These are phyloP conservation scores for Bipolaris gigantea DNA, from an alignment of 2,329 filamentous ascomycete species.

Conservation along the genomic window DNA sequence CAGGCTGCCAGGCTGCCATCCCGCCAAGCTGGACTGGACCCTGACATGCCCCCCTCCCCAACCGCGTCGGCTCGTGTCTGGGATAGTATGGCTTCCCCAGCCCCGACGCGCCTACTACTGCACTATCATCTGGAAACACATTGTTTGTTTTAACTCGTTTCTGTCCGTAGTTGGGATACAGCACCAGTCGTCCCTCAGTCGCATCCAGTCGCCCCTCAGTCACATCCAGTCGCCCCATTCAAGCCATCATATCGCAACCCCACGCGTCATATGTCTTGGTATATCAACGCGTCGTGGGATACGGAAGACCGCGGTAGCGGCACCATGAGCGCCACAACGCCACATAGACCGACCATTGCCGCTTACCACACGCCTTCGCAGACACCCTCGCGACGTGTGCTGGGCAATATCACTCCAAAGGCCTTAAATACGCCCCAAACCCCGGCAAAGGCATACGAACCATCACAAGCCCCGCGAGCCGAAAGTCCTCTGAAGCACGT, in stretches of 20 bases:
- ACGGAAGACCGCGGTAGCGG: constrained; percentile 14
- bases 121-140: constrained; percentile 16
- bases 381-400: constrained; percentile 37
- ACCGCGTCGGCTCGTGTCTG: constrained; percentile 20
- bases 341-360: constrained; percentile 29
- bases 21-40: constrained; percentile 22
- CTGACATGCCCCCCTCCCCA: constrained; percentile 18
- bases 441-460: constrained; percentile 20
- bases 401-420: constrained; percentile 41
- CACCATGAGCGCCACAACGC: constrained; percentile 27
- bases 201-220: not conserved
- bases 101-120: constrained; percentile 24
- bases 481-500: constrained; percentile 43
- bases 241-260: constrained; percentile 2
- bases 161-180: not conserved
- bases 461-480: constrained; percentile 27
- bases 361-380: constrained; percentile 32
- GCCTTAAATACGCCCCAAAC: constrained; percentile 40
- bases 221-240: not conserved
- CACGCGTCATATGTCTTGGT: constrained; percentile 11
- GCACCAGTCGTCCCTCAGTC: constrained; percentile 8
- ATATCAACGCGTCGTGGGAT: constrained; percentile 27
- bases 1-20: constrained; percentile 2
- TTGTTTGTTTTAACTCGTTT: constrained; percentile 6
- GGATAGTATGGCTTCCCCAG: constrained; percentile 23